Evolutionary conservation across 345 rosid species (phyloP).

Genomic region (Gossypium herbaceum): DNA sequence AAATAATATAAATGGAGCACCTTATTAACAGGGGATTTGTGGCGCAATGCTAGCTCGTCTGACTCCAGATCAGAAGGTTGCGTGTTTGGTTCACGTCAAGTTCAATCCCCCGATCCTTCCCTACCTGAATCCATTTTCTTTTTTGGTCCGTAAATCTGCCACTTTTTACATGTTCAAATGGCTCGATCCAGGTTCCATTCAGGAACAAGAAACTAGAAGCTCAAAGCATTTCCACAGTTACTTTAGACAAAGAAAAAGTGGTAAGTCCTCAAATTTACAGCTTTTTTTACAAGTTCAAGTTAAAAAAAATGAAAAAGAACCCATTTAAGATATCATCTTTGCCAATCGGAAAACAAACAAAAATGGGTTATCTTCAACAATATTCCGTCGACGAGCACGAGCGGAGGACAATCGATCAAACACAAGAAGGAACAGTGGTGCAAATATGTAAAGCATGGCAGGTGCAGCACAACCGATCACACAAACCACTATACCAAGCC

Average conservation of each 20-base stretch:
- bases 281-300: neutral
- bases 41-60: slow-evolving; percentile 99
- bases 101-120: slow-evolving; percentile 34
- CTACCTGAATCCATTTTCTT: no score
- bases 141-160: no score
- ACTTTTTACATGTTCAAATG: neutral
- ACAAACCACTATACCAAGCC: slow-evolving; percentile 14
- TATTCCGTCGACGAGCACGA: neutral
- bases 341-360: slow-evolving; percentile 2
- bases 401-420: neutral
- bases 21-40: slow-evolving; percentile 48
- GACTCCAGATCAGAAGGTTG: slow-evolving; percentile 99
- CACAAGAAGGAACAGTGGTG: neutral
- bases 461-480: slow-evolving; percentile 10
- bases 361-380: slow-evolving; percentile 4
- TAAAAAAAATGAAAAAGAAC: no score
- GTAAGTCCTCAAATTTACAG: neutral
- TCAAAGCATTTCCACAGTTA: neutral
- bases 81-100: slow-evolving; percentile 97
- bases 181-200: neutral
- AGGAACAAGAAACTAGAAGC: neutral
- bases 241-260: no score
- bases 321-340: neutral
- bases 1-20: no score
- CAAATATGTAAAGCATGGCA: slow-evolving; percentile 11